Conservation (phyloP, 192 early-diverging fungal species). For the Linnemannia exigua region DNA sequence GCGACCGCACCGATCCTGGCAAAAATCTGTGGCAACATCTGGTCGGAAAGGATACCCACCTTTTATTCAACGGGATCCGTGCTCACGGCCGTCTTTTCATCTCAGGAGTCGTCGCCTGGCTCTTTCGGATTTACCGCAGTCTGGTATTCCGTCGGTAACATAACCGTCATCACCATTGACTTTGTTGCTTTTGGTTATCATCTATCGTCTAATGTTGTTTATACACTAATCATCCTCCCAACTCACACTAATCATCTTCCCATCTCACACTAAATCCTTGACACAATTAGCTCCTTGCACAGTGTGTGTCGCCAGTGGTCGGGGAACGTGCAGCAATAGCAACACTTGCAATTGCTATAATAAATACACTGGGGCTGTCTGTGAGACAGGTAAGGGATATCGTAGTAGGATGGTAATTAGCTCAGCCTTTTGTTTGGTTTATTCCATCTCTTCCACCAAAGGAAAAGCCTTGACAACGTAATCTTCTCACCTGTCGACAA, state of each 20-base stretch:
- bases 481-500: not conserved
- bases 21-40: conserved; percentile 40
- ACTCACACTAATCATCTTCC: too few relatives aligned
- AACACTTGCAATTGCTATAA: conserved; percentile 35
- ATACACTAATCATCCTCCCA: not conserved
- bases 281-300: conserved; percentile 40
- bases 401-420: not conserved
- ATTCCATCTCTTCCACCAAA: not conserved
- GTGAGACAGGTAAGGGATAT: conserved; percentile 32
- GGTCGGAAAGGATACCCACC: conserved; percentile 10
- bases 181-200: not conserved
- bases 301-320: conserved; percentile 14
- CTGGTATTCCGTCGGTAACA: conserved; percentile 37
- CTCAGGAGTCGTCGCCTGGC: conserved; percentile 23
- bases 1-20: conserved; percentile 41
- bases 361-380: conserved; percentile 32
- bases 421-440: not conserved
- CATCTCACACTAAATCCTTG: not conserved
- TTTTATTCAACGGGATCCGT: conserved; percentile 41
- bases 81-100: conserved; percentile 41
- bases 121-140: conserved; percentile 34
- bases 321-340: conserved; percentile 42
- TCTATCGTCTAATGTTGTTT: not conserved
- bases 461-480: not conserved
- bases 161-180: not conserved